Evolutionary conservation across 768 basidiomycete species (phyloP), one percentile per base, ranked within the genome.

Genomic region (Suillus brevipes): DNA sequence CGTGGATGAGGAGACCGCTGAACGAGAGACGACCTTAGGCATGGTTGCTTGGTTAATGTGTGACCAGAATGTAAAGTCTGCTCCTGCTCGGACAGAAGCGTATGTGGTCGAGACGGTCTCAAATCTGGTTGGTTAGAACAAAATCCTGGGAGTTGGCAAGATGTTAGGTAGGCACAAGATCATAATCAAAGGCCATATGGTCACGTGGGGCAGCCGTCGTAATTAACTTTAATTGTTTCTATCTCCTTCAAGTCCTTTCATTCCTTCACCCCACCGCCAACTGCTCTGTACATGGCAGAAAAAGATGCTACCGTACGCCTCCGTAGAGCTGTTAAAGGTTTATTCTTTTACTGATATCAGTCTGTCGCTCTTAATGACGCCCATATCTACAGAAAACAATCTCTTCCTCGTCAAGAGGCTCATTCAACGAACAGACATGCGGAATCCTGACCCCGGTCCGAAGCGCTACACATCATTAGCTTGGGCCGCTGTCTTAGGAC

Each of bases 21-120:
- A 95, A 68, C 93, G 86, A 4, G 94, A 94, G 72, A 95, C 86
- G 67, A 97, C 92, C 77, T 96, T 96, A 61, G 95, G 95, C 95
- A 97, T 97, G 64, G 68, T 66, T 59, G 34, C 6, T 36, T 36
- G 7, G 31, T 31, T 31, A 6, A 31, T 42, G 52, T 13, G 16
- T 61, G 20, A 55, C n/a, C 36, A 25, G 34, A 52, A 50, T 38
- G 25, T 55, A 2, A 16, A 61, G 42, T 25, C 7, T 63, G 28
- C 36, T 23, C 28, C 36, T 9, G 52, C 28, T 47, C 14, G 16
- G 12, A 37, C 18, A 55, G n/a, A 62, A 38, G 6, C 25, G 58
- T 50, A 25, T 10, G 38, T 62, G 60, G 53, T 25, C 36, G 55
- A 65, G 45, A 25, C 45, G n/a, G 28, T 47, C 38, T 64, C 28